Evolutionary conservation across 257 asterid genomes (phyloP).

Genomic region (Capsicum pubescens): DNA sequence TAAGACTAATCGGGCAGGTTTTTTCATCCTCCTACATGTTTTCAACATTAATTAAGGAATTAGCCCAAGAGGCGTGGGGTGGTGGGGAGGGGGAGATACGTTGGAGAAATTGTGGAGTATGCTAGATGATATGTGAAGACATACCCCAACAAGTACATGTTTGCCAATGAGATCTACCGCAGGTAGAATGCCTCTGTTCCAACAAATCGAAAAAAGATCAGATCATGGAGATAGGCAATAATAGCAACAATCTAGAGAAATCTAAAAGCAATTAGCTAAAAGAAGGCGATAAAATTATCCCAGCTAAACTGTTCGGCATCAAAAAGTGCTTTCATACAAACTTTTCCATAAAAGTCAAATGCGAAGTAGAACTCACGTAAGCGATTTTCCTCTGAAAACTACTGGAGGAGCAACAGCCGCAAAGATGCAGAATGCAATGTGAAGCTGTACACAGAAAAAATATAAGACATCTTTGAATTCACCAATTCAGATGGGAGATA

Average conservation of each 20-base stretch:
- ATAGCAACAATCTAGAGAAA: neutral
- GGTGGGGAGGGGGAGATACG: neutral
- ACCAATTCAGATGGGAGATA: neutral
- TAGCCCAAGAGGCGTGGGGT: too few relatives aligned
- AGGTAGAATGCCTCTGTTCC: constrained; percentile 88
- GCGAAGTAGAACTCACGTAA: constrained; percentile 60
- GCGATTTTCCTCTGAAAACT: constrained; percentile 95
- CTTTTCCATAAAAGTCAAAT: neutral
- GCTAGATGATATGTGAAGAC: constrained; percentile 28
- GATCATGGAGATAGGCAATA: neutral
- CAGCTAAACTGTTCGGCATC: neutral
- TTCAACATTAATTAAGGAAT: neutral
- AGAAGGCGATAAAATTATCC: too few relatives aligned
- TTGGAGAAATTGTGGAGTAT: neutral
- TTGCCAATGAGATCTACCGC: constrained; percentile 86
- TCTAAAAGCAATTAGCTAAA: too few relatives aligned
- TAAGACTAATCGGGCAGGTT: neutral
- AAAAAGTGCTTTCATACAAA: neutral
- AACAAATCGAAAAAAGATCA: constrained; percentile 31
- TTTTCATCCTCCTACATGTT: neutral
- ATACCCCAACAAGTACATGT: constrained; percentile 86
- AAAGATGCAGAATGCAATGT: constrained; percentile 84
- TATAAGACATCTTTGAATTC: constrained; percentile 27
- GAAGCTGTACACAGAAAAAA: constrained; percentile 62
- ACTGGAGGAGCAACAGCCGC: constrained; percentile 98